These are phyloP conservation scores for Prinsepia uniflora DNA, from an alignment of 306 rosid species.

Conservation along the genomic window DNA sequence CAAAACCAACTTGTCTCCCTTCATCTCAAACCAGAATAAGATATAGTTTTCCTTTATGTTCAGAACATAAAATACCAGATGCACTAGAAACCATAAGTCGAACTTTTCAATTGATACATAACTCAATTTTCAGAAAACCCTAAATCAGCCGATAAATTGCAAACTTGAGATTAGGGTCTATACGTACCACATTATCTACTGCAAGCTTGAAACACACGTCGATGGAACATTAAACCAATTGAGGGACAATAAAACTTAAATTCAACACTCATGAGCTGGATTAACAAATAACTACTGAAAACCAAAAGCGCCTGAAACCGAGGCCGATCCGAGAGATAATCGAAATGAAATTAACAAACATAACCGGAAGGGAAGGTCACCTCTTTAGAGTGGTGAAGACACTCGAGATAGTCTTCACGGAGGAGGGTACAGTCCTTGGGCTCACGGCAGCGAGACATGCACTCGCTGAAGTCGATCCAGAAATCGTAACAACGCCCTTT, in stretches of 20 bases:
- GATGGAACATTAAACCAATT: neutral
- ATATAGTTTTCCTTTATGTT: neutral
- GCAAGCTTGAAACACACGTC: neutral
- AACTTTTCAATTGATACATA: neutral
- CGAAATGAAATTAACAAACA: neutral
- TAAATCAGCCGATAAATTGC: neutral
- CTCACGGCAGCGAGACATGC: conserved; percentile 94
- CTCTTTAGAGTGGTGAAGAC: conserved; percentile 99
- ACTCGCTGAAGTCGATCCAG: conserved; percentile 97
- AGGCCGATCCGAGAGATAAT: neutral
- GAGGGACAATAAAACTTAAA: neutral
- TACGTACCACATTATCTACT: neutral
- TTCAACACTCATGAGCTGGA: neutral
- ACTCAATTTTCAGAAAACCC: neutral
- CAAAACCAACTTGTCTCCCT: neutral
- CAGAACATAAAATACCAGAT: neutral
- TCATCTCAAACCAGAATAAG: neutral
- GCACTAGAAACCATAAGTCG: neutral
- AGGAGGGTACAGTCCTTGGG: conserved; percentile 88
- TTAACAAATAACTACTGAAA: neutral
- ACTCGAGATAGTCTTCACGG: conserved; percentile 97
- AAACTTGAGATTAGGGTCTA: neutral
- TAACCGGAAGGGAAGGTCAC: conserved; percentile 25
- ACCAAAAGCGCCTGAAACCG: neutral
- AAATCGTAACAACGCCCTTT: conserved; percentile 98